Base-by-base conservation (phyloP, 2,329 filamentous ascomycete species). In the Orbilia blumenaviensis region DNA sequence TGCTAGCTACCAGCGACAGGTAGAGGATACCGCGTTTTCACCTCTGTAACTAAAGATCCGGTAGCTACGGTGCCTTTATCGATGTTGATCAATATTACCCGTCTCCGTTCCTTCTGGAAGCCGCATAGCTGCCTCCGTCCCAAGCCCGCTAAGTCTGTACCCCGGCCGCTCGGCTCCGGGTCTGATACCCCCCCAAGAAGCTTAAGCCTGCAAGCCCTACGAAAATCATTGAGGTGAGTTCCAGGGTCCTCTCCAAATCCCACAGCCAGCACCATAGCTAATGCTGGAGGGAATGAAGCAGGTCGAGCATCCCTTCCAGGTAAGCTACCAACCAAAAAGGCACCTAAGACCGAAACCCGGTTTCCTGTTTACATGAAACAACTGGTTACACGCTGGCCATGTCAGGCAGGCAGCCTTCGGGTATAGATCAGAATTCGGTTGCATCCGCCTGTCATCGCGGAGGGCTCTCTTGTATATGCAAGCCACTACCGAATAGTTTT, bases 301-400 rank as follows among this genome's bases (percentile, higher is more conserved):
- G 29, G 32, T 56, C 50, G 29, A 56, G 52, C 52, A 56, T 32
- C 29, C 10, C 52, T 56, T 56, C 52, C 52, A 34, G 32, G 46
- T 50, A 46, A 42, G 52, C 61, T 66, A 18, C 54, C 34, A 73
- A 61, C 41, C 32, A 25, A 50, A 60, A 44, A 27, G 44, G 58
- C 38, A 62, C 34, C 38, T 32, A 46, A 12, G 8, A 48, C 48
- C 50, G 36, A 52, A 50, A 66, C 71, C 71, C 21, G 63, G 71
- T 58, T 42, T 48, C 25, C 63, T 66, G 62, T 32, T 58, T 38
- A 75, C 38, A 38, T 75, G 71, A 75, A 75, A 75, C 71, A 64
- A 27, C 42, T 44, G 56, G 71, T 68, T 67, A 68, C 71, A 75
- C 54, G 29, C 46, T 58, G 48, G 52, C 61, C 54, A 27, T 27